Evolutionary conservation across 805 yeast genomes (phyloP).

Genomic region (Schwanniomyces yamadae): DNA sequence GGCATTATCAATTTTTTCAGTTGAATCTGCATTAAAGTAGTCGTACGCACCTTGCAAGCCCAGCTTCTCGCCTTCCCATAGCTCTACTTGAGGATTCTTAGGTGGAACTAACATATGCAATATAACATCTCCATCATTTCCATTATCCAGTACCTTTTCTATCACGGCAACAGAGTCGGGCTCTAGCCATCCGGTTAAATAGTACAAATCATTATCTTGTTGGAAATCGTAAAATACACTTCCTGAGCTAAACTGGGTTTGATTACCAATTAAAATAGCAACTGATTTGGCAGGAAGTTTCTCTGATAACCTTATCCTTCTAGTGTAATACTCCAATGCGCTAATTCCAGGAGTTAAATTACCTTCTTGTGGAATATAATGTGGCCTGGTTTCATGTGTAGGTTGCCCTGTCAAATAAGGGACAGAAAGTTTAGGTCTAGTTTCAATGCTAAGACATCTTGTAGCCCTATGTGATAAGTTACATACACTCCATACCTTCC

Average conservation of each 20-base stretch:
- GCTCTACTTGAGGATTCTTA: conserved; percentile 70
- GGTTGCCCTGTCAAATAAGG: conserved; percentile 77
- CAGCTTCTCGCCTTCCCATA: conserved; percentile 94
- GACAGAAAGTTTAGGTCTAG: conserved; percentile 24
- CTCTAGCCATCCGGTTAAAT: conserved; percentile 90
- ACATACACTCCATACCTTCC: background rate
- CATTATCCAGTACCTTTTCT: conserved; percentile 56
- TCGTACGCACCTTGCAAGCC: conserved; percentile 82
- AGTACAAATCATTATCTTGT: conserved; percentile 85
- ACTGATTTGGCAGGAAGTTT: conserved; percentile 61
- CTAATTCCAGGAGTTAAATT: conserved; percentile 86
- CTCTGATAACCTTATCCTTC: conserved; percentile 61
- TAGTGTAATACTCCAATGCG: conserved; percentile 74
- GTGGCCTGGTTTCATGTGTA: conserved; percentile 78
- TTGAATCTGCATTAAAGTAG: conserved; percentile 83
- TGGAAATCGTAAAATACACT: conserved; percentile 90
- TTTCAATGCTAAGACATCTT: conserved; percentile 8
- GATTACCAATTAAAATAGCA: conserved; percentile 73
- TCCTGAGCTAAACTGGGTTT: conserved; percentile 79
- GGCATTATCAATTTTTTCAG: conserved; percentile 50
- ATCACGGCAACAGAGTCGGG: conserved; percentile 73
- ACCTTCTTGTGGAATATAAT: conserved; percentile 65
- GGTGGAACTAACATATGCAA: conserved; percentile 86
- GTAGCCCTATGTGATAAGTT: background rate
- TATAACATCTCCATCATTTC: conserved; percentile 47